A percentile compares a stretch with the other conserved stretches of the same genome.
phyloP scores from a whole-genome alignment of 345 rosid species.

The Laguncularia racemosa region DNA sequence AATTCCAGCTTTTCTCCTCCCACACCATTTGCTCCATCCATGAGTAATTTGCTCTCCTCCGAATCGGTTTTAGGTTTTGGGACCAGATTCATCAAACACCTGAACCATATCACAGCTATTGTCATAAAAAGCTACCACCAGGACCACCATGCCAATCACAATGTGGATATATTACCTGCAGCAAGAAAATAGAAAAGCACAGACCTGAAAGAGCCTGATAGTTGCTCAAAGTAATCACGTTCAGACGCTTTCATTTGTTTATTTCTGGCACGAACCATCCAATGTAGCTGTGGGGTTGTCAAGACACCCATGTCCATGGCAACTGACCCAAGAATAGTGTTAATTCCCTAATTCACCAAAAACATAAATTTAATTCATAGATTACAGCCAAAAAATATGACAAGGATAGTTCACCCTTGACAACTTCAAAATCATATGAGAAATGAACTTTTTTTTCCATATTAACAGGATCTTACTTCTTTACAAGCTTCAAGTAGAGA shows the following conservation, averaged over 20 bases:
- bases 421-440: neutral
- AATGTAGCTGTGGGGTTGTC: constrained; percentile 91
- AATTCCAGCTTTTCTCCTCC: constrained; percentile 72
- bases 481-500: constrained; percentile 74
- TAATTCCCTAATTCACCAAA: constrained; percentile 45
- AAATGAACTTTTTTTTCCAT: neutral
- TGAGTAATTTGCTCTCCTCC: constrained; percentile 37
- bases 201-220: constrained; percentile 63
- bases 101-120: constrained; percentile 11
- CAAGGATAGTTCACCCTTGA: neutral
- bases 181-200: constrained; percentile 6
- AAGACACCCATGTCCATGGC: constrained; percentile 63
- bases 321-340: constrained; percentile 55
- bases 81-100: constrained; percentile 58
- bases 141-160: too few relatives aligned
- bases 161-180: too few relatives aligned
- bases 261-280: constrained; percentile 91
- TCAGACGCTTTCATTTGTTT: constrained; percentile 62
- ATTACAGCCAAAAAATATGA: neutral
- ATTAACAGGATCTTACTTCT: constrained; percentile 26
- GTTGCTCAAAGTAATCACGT: constrained; percentile 66
- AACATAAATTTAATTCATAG: constrained; percentile 1
- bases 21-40: constrained; percentile 93
- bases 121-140: too few relatives aligned
- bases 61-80: constrained; percentile 26